Evolutionary conservation across 2,329 filamentous ascomycete genomes (phyloP).

Genomic region (Leptographium radiaticola): DNA sequence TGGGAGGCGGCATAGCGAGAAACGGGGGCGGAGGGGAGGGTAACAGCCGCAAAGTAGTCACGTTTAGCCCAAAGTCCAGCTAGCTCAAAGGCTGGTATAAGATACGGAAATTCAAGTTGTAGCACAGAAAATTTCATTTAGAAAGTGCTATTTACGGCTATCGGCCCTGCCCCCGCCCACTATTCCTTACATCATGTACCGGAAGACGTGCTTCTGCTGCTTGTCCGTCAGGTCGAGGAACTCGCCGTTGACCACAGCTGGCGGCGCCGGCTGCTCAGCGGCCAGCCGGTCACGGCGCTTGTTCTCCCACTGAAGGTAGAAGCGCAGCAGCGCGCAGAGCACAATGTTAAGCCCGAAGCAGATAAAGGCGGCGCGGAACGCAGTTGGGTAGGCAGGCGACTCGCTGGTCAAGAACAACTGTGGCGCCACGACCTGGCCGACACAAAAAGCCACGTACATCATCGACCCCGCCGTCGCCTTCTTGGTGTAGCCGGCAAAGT

Average conservation of each 20-base stretch:
- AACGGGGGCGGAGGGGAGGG: too few relatives aligned
- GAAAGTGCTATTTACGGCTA: background rate
- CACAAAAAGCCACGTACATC: conserved; percentile 36
- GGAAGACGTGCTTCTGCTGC: conserved; percentile 12
- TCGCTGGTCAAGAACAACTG: conserved; percentile 47
- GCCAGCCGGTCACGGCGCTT: conserved; percentile 30
- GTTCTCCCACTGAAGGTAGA: conserved; percentile 38
- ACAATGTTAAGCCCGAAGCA: conserved; percentile 28
- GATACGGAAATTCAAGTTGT: too few relatives aligned
- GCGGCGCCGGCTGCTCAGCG: background rate
- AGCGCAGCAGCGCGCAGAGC: conserved; percentile 33
- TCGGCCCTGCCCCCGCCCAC: background rate
- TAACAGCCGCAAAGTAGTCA: too few relatives aligned
- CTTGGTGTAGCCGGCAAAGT: conserved; percentile 36
- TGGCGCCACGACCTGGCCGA: conserved; percentile 39
- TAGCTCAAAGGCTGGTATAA: too few relatives aligned
- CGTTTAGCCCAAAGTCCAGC: too few relatives aligned
- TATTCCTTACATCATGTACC: conserved; percentile 10
- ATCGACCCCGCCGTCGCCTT: conserved; percentile 43
- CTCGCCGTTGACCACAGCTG: conserved; percentile 3
- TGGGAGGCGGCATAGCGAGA: background rate
- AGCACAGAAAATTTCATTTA: background rate
- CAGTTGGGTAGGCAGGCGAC: conserved; percentile 45
- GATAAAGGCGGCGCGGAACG: conserved; percentile 40
- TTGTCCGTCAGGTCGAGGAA: conserved; percentile 16